These are phyloP conservation scores for Pseudocohnilembus persalinus DNA, from an alignment of 169 alveolate species.

Conservation along the genomic window DNA sequence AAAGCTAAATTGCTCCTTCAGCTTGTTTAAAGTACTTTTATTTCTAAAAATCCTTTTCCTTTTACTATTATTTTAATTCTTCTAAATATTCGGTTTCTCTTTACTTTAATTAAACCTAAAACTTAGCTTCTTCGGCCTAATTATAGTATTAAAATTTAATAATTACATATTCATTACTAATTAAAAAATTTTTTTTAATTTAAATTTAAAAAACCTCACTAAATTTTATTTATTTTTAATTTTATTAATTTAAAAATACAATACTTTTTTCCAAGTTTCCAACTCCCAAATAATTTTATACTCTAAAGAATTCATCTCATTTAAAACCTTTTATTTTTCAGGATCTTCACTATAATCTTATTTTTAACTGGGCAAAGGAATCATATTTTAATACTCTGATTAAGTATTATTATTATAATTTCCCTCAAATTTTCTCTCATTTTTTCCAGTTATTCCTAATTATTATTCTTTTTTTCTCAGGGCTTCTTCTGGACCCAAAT, in stretches of 20 bases:
- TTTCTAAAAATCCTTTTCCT: conserved; percentile 33
- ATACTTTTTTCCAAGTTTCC: conserved; percentile 45
- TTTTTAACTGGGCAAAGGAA: conserved; percentile 19
- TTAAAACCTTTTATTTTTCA: conserved; percentile 29
- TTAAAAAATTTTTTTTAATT: too few species aligned
- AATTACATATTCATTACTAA: too few species aligned
- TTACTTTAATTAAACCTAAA: conserved; percentile 31
- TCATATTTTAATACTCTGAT: conserved; percentile 1
- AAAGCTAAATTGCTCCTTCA: conserved; percentile 14
- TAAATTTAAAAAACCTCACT: too few species aligned
- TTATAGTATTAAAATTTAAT: too few species aligned
- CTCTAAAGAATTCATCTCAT: conserved; percentile 36
- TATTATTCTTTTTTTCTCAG: conserved; percentile 25
- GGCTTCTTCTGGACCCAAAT: conserved; percentile 44
- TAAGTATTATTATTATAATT: neutral
- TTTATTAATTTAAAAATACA: too few species aligned
- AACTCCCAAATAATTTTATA: conserved; percentile 51
- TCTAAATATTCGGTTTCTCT: conserved; percentile 31
- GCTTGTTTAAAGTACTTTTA: conserved; percentile 33
- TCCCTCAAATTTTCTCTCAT: neutral
- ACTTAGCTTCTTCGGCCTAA: conserved; percentile 43
- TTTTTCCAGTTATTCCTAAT: conserved; percentile 22
- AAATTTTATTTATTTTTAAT: too few species aligned
- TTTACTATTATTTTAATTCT: conserved; percentile 30
- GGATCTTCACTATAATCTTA: conserved; percentile 13